A percentile compares a stretch with the other conserved stretches of the same genome.
These are phyloP conservation scores for Pholiota adiposa DNA, from an alignment of 1,284 basidiomycete genomes.

Conservation along the genomic window DNA sequence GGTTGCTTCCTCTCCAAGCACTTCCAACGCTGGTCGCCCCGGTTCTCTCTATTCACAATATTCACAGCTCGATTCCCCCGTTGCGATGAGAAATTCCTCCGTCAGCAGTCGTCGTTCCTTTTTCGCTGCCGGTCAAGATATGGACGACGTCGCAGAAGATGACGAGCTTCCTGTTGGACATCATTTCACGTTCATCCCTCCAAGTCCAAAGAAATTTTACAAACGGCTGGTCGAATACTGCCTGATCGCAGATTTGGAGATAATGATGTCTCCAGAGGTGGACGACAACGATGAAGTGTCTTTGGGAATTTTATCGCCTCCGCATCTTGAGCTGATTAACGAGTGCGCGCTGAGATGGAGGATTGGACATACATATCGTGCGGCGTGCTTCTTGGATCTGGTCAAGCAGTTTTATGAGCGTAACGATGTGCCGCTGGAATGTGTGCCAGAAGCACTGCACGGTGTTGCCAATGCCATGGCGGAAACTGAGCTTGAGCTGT, in stretches of 20 bases:
- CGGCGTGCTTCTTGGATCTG: conserved; percentile 83
- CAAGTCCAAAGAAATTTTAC: conserved; percentile 87
- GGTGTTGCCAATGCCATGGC: conserved; percentile 72
- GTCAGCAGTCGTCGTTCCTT: conserved; percentile 70
- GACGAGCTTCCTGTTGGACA: conserved; percentile 73
- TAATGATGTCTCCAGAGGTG: conserved; percentile 85
- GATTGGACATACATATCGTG: conserved; percentile 80
- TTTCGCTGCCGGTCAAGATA: conserved; percentile 40
- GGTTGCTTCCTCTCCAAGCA: conserved; percentile 43
- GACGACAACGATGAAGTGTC: conserved; percentile 97
- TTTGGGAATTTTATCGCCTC: conserved; percentile 85
- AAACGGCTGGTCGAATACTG: conserved; percentile 84
- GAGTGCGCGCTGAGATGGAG: conserved; percentile 93
- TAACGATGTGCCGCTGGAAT: conserved; percentile 92
- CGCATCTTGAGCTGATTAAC: conserved; percentile 84
- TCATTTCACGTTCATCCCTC: conserved; percentile 89
- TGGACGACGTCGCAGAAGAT: conserved; percentile 44
- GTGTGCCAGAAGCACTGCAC: conserved; percentile 87
- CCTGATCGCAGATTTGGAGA: conserved; percentile 85
- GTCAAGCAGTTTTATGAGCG: conserved; percentile 89
- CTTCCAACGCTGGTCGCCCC: conserved; percentile 50
- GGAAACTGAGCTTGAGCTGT: conserved; percentile 74
- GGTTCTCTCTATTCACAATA: conserved; percentile 59
- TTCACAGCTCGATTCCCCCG: conserved; percentile 43
- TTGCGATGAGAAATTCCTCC: conserved; percentile 54